Evolutionary conservation across 2,329 filamentous ascomycete genomes (phyloP).

Genomic region (Aciculosporium take): DNA sequence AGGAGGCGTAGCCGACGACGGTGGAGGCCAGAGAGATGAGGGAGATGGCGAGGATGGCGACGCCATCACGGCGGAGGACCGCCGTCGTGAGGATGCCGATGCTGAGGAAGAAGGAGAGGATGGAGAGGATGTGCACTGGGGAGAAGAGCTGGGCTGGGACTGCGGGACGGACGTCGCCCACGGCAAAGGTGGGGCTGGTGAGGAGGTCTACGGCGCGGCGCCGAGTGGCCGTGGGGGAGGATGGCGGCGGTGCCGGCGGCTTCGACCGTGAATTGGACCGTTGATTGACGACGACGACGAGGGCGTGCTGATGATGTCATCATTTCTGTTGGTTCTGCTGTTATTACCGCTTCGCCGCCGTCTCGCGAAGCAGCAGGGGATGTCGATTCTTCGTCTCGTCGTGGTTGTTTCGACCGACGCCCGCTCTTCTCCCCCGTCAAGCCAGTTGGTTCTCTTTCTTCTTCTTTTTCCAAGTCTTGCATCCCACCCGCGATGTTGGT

Average conservation of each 20-base stretch:
- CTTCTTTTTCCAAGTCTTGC: neutral
- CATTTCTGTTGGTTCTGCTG: no score
- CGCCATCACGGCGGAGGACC: conserved; percentile 21
- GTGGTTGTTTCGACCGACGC: neutral
- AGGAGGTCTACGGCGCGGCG: conserved; percentile 21
- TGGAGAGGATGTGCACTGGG: conserved; percentile 37
- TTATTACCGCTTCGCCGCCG: no score
- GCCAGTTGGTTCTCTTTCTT: no score
- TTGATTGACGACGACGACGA: neutral
- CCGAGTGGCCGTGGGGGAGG: neutral
- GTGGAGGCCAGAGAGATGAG: conserved; percentile 38
- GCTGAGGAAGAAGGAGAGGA: conserved; percentile 36
- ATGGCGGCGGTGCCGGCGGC: neutral
- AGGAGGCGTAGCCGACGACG: conserved; percentile 41
- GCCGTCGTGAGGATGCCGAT: conserved; percentile 32
- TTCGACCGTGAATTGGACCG: conserved; percentile 6
- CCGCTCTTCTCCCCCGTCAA: neutral
- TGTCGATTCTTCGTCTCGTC: conserved; percentile 1
- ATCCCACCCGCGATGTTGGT: neutral
- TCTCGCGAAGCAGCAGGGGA: neutral
- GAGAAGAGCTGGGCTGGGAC: conserved; percentile 35
- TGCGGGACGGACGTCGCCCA: conserved; percentile 24
- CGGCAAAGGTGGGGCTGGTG: conserved; percentile 27
- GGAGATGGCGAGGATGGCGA: conserved; percentile 28
- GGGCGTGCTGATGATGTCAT: neutral